Evolutionary conservation across 768 basidiomycete genomes (phyloP), one percentile per base, ranked within the genome.

Genomic region (Amanita phalloides): DNA sequence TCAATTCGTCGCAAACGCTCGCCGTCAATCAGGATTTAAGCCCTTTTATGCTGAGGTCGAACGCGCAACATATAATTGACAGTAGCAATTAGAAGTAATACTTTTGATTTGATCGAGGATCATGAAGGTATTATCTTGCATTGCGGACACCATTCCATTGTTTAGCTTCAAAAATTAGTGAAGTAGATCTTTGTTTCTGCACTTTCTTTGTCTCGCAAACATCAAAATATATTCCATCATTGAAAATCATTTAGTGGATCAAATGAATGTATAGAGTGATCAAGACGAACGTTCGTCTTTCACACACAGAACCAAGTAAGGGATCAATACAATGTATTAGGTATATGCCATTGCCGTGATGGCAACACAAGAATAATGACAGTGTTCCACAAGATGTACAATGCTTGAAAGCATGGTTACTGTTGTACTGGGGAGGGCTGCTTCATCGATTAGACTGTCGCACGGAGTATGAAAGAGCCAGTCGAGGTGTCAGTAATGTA

Each of bases 1-100:
- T 7, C 9, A 35, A 17, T 25, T 25, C 23, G 32, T 36, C 10
- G 9, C 35, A 13, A 49, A 30, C 33, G 57, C 59, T 32, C 58
- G 61, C 47, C 64, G 63, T 17, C 58, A 62, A 13, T 53, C 57
- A 9, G 53, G 56, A 10, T 64, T 66, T 30, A 57, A 64, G 33
- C 63, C 66, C 36, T 62, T 64, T 46, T 58, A 56, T 7, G 56
- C 48, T 55, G 61, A 38, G 55, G 53, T n/a, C 14, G 54, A 53
- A 25, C 54, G 62, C 33, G 59, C 61, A 53, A 58, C 57, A 45
- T 51, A 59, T 28, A 56, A 55, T 41, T 59, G 62, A 36, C 55
- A 13, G 13, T 33, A 33, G 32, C 32, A 32, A 11, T 32, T 3
- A 30, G 28, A 30, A 30, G 32, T 11, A 32, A 32, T 32, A 11